Evolutionary conservation across 169 alveolate species (phyloP), one percentile per base, ranked within the genome.

Genomic region (Plasmodium cynomolgi): DNA sequence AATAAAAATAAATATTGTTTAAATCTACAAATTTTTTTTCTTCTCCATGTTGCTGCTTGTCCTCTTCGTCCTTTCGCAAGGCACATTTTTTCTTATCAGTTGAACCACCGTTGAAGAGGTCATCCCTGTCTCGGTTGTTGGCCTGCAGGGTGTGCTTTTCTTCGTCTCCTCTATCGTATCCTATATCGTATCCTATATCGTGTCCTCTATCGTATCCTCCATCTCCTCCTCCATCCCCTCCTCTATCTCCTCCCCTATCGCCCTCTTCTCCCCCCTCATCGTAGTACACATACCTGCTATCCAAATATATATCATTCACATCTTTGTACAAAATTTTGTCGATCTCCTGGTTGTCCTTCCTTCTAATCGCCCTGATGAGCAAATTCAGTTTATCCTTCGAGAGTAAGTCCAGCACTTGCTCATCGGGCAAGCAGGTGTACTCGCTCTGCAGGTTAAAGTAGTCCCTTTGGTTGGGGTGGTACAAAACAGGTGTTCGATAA

Each of bases 401-500:
- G 47, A 91, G 79, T n/a, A 91, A 56, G 26, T 91, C 62, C 83
- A 91, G 79, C 39, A 91, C 75, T n/a, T 91, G 73, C 17, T 81
- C 74, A 81, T 72, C 71, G 8, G 95, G 95, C 20, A 91, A 73
- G 41, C 95, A 91, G 11, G 85, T 91, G 54, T 91, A 91, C 62
- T 91, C 95, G 74, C 92, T 74, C 54, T 91, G 95, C 11, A 91
- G 62, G 77, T 91, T 91, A 82, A 91, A 91, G 58, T 82, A 82
- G 62, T 91, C 92, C 77, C 79, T 91, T 56, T 91, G 95, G 23
- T 50, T 44, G 1, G 95, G 95, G 41, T 91, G 92, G 39, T 91
- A 91, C 77, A 91, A 91, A 17, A 91, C 95, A 9, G 95, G 95
- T 1, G 95, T 91, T 82, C 85, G 50, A 56, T 91, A 91, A 41